Base-by-base conservation (phyloP, 1,139 yeast genomes). In the Kurtzmaniella quercitrusa region DNA sequence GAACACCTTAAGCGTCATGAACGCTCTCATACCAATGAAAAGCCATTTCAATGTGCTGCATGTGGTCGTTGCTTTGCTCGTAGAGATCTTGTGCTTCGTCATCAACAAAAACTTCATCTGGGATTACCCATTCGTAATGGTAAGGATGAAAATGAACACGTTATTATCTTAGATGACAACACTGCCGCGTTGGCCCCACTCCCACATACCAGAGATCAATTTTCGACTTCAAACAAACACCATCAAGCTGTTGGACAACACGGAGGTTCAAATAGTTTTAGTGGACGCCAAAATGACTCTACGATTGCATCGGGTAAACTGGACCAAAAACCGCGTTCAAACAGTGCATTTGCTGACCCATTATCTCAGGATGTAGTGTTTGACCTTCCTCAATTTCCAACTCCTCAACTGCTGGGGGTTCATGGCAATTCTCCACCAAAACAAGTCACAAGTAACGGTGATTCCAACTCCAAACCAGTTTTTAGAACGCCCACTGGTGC, bases 31-130 rank as follows among this genome's bases (percentile, higher is more conserved):
- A 62, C 67, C 47, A 62, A 62, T 48, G 67, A 62, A 40, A 62
- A 62, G 39, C 67, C 67, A 15, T 62, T 57, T 56, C 78, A 72
- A 53, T 72, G 78, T 56, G 77, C 76, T 20, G 71, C 71, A 6
- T 72, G 78, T 48, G 78, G 78, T 14, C 60, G 78, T 33, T 72
- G 78, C 51, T 72, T 72, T 56, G 78, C 78, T 16, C 54, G 78
- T 34, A 50, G 78, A 54, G 77, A 72, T 50, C 65, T 72, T 56
- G 77, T 72, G 35, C 61, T 71, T 45, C 58, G 77, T 41, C 78
- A 72, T 51, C 77, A 71, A 54, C 77, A 70, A 50, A 71, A 72
- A 52, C 62, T 65, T 20, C 69, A 64, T 42, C 51, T 63, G 3
- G 53, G 53, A 39, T 52, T 61, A 23, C 63, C 64, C 5, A 17